Base-by-base conservation (phyloP, 306 rosid genomes). In the Ammopiptanthus mongolicus region DNA sequence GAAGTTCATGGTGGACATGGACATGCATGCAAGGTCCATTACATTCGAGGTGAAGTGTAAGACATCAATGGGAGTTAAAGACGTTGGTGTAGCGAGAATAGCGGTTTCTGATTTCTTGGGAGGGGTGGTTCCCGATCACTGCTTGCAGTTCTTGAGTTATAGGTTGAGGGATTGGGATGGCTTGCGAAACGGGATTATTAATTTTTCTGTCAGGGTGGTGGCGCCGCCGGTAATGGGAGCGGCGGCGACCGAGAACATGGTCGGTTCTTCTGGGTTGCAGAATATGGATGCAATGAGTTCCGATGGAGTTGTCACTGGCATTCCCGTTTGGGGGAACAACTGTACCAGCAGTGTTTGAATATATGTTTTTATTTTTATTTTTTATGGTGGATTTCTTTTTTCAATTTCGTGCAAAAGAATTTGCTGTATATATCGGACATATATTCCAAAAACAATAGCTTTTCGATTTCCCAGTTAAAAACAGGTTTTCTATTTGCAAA, bases 161-260 rank as follows among this genome's bases (percentile, higher is more conserved):
- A 48, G 92, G 74, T 57, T 89, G 75, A 80, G 89, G 69, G 85
- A 87, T 3, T 29, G 36, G 15, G 77, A 75, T 12, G 92, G 94
- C 0, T 33, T 71, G 33, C 66, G 66, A 23, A 87, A 77, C 4
- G 97, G 94, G 18, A 63, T 85, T 14, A n/a, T 91, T 1, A 82
- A 82, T 48, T 68, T 89, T 15, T 83, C 89, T 7, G 94, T 88
- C 15, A 87, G 81, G 78, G 57, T 29, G 28, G 42, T 15, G 6
- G 25, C 34, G 10, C 14, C 71, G 22, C 53, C 23, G 65, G n/a
- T 12, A 6, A 13, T n/a, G 2, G 29, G 0, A 3, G 15, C 3
- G 13, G 17, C 11, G 1, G 17, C 1, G 11, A 15, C 3, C 2
- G 33, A 12, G 21, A 15, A 15, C 5, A 2, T 61, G 44, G 44